A percentile compares a stretch with the other conserved stretches of the same genome.
Conservation (phyloP, 2,329 filamentous ascomycete genomes). For the Aspergillus hiratsukae region DNA sequence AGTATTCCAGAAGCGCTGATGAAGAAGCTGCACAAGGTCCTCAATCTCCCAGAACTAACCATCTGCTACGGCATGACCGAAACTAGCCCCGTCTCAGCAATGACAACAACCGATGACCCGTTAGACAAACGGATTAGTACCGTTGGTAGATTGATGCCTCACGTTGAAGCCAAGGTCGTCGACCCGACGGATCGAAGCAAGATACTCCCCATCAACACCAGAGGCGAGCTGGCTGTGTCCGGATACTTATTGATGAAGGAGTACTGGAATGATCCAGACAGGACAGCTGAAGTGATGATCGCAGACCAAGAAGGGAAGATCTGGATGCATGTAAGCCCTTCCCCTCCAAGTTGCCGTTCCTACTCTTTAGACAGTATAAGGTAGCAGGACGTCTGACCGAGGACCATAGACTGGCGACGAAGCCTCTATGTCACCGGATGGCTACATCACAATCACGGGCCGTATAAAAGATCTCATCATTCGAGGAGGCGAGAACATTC, state of each 20-base stretch:
- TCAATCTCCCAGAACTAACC: conserved; percentile 77
- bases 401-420: conserved; percentile 74
- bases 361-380: too few relatives aligned
- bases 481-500: conserved; percentile 90
- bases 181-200: conserved; percentile 56
- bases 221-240: conserved; percentile 75
- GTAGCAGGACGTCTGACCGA: background rate
- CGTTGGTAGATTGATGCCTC: conserved; percentile 78
- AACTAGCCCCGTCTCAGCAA: conserved; percentile 65
- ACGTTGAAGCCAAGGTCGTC: conserved; percentile 76
- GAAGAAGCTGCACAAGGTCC: conserved; percentile 58
- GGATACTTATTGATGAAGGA: conserved; percentile 90
- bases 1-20: conserved; percentile 77
- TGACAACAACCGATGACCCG: conserved; percentile 76
- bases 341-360: background rate
- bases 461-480: conserved; percentile 96
- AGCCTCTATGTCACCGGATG: conserved; percentile 74
- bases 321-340: conserved; percentile 67
- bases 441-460: conserved; percentile 84
- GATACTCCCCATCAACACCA: conserved; percentile 60
- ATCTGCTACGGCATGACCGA: conserved; percentile 98
- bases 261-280: conserved; percentile 72
- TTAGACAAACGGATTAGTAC: conserved; percentile 66
- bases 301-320: conserved; percentile 52
- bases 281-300: conserved; percentile 66